Evolutionary conservation across 768 basidiomycete species (phyloP).

Genomic region (Xerocomellus chrysenteron): DNA sequence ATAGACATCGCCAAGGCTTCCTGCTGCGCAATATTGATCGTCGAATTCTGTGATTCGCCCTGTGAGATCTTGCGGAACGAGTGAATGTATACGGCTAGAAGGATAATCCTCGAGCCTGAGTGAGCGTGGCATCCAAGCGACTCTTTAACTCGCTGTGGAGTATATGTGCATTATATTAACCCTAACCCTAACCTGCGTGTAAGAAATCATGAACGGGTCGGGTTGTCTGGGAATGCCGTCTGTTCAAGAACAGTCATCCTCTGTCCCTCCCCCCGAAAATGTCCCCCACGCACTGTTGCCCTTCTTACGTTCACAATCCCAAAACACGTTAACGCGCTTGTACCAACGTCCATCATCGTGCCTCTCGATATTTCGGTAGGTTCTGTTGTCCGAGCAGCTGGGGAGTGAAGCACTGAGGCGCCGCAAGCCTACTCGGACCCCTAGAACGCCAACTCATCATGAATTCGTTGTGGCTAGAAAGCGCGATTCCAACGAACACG

Average conservation of each 20-base stretch:
- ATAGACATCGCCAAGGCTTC: conserved; percentile 4
- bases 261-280: conserved; percentile 17
- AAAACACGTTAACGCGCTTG: conserved; percentile 71
- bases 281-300: conserved; percentile 68
- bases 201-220: background rate
- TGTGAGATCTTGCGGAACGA: conserved; percentile 3
- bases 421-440: conserved; percentile 64
- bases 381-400: background rate
- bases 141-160: too few relatives aligned
- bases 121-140: too few relatives aligned
- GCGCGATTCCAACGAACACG: conserved; percentile 59
- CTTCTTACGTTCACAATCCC: conserved; percentile 79
- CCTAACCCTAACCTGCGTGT: background rate
- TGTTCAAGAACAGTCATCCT: conserved; percentile 18
- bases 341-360: conserved; percentile 88
- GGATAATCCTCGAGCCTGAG: too few relatives aligned
- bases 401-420: conserved; percentile 3
- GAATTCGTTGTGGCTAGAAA: conserved; percentile 88
- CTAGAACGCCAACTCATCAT: conserved; percentile 84
- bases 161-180: too few relatives aligned
- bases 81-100: too few relatives aligned
- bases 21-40: conserved; percentile 5
- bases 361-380: conserved; percentile 84
- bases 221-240: conserved; percentile 22
- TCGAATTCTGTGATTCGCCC: background rate